Base-by-base conservation (phyloP, 805 yeast genomes). In the Naumovozyma castellii region DNA sequence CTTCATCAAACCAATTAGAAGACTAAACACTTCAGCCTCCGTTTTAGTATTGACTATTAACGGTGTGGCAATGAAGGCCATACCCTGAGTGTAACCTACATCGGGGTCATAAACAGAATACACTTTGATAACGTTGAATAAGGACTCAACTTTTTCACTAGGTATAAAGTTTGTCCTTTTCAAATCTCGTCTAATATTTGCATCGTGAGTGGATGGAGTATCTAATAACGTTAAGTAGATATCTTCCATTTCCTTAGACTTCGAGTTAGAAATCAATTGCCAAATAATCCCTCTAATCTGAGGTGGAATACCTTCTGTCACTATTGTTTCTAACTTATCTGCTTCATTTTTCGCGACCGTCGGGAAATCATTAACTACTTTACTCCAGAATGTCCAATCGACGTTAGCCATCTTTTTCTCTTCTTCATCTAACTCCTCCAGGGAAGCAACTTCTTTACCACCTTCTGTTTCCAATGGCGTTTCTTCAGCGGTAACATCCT, bases 61-160 rank as follows among this genome's bases (percentile, higher is more conserved):
- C 2, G 98, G 97, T 4, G 86, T 86, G 0, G 84, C 75, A 34
- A 92, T 76, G 54, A 92, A 92, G 1, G 94, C 94, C 96, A 92
- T 87, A 5, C 98, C 97, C 62, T 92, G 98, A 2, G 97, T 92
- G 55, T 92, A 92, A 0, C 98, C 98, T 37, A 92, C 96, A 38
- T 88, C 97, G 1, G 83, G 78, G 59, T 92, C 97, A 57, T 75
- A 81, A 36, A 85, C 64, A 17, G 92, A 77, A 64, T 90, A 92
- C 0, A 87, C 88, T 54, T 83, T 84, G 45, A 92, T 73, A 20
- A 92, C 79, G 41, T 78, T 76, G 54, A 69, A 83, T 28, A 92
- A 65, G 37, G 84, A 78, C 27, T 74, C 79, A 10, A 71, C 64
- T 51, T 79, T 78, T 37, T 77, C 75, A 25, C 54, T 54, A 13